phyloP scores from a whole-genome alignment of 352 stramenopile species.

The Phytophthora aleatoria region DNA sequence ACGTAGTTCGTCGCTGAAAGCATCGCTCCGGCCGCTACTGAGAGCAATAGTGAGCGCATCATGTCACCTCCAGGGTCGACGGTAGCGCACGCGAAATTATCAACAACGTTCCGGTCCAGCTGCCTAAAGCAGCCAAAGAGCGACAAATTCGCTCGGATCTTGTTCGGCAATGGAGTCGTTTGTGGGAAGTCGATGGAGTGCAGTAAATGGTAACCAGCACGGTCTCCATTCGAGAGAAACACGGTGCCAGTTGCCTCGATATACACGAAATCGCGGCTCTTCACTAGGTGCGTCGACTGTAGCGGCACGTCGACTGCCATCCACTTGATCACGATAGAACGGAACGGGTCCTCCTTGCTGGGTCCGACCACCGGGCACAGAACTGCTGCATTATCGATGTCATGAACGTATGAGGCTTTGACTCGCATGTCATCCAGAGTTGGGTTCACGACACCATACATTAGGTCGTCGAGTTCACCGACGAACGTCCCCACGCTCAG shows the following conservation, averaged over 20 bases:
- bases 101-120: slow-evolving; percentile 31
- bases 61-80: slow-evolving; percentile 35
- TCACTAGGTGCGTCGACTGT: slow-evolving; percentile 16
- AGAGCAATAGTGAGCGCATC: slow-evolving; percentile 27
- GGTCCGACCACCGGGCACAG: slow-evolving; percentile 24
- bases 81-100: slow-evolving; percentile 36
- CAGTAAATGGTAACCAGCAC: slow-evolving; percentile 40
- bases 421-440: slow-evolving; percentile 33
- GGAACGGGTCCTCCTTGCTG: slow-evolving; percentile 29
- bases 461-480: slow-evolving; percentile 36
- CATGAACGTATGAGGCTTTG: slow-evolving; percentile 29
- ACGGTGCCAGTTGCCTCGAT: slow-evolving; percentile 39
- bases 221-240: slow-evolving; percentile 24
- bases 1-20: slow-evolving; percentile 39
- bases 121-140: slow-evolving; percentile 47
- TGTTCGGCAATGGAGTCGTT: slow-evolving; percentile 34
- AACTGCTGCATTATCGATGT: slow-evolving; percentile 24
- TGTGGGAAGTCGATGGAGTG: slow-evolving; percentile 50
- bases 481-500: slow-evolving; percentile 27
- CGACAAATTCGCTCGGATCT: slow-evolving; percentile 42
- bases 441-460: slow-evolving; percentile 37
- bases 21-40: slow-evolving; percentile 30
- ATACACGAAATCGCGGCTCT: slow-evolving; percentile 38
- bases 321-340: slow-evolving; percentile 37
- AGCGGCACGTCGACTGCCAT: slow-evolving; percentile 31